Percentiles rank a stretch among this genome's conserved stretches.
phyloP scores from a whole-genome alignment of 2,329 filamentous ascomycete genomes.

The Lasiodiplodia sp. region DNA sequence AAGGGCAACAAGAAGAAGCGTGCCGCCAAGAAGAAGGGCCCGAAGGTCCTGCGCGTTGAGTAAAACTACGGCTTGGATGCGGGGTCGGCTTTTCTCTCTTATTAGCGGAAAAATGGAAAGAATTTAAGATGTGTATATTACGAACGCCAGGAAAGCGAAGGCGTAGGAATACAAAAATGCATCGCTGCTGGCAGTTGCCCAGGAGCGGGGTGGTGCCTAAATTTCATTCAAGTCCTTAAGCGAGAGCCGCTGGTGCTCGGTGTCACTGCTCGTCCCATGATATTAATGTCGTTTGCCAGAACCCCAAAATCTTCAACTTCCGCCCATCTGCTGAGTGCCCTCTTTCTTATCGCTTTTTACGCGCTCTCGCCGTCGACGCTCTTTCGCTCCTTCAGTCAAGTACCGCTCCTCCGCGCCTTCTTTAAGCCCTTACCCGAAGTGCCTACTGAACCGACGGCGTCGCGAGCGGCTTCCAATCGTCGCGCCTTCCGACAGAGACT shows the following conservation, averaged over 20 bases:
- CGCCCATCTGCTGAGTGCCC: neutral
- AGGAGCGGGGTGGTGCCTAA: constrained; percentile 9
- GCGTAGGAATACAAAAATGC: constrained; percentile 24
- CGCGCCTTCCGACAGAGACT: neutral
- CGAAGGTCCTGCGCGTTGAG: constrained; percentile 75
- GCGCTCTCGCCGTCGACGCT: neutral
- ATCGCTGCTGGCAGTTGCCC: neutral
- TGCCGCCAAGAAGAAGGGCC: constrained; percentile 73
- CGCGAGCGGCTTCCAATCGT: neutral
- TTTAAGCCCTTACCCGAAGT: neutral
- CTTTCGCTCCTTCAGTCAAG: neutral
- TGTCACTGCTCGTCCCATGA: constrained; percentile 6
- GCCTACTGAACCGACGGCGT: neutral
- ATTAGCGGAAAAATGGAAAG: constrained; percentile 16
- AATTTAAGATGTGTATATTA: constrained; percentile 22
- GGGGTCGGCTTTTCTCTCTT: constrained; percentile 2
- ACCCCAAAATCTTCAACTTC: neutral
- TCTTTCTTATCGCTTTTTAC: neutral
- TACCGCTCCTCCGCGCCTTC: neutral
- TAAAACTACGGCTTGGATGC: constrained; percentile 51
- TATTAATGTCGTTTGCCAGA: constrained; percentile 10
- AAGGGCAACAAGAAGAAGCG: constrained; percentile 87
- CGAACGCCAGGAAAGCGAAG: constrained; percentile 16
- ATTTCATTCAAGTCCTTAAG: neutral
- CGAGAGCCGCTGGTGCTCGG: constrained; percentile 13